phyloP scores from a whole-genome alignment of 345 rosid genomes.

The Acer campestre region DNA sequence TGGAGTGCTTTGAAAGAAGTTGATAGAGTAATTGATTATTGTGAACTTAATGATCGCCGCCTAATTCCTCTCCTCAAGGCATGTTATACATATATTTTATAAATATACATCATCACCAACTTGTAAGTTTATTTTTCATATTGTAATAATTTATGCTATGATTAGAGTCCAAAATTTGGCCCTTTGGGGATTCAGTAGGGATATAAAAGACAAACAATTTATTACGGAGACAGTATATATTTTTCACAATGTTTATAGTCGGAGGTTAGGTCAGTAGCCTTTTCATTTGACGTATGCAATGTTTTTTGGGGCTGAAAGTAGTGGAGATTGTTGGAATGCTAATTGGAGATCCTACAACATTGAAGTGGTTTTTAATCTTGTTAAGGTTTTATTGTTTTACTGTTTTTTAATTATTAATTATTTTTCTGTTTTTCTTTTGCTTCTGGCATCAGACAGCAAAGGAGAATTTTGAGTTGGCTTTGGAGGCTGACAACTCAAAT shows the following conservation, averaged over 20 bases:
- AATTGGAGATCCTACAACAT: no score
- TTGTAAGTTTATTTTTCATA: not conserved
- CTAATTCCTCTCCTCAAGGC: slow-evolving; percentile 85
- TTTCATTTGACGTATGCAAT: not conserved
- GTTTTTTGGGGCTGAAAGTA: not conserved
- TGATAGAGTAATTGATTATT: slow-evolving; percentile 83
- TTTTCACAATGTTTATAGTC: not conserved
- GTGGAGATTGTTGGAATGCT: not conserved
- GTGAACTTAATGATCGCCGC: slow-evolving; percentile 82
- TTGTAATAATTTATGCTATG: not conserved
- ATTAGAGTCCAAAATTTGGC: no score
- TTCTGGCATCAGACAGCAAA: slow-evolving; percentile 64
- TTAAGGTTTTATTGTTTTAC: not conserved
- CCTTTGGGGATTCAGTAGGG: no score
- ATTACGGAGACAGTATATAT: no score
- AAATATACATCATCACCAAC: not conserved
- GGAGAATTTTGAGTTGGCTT: slow-evolving; percentile 87
- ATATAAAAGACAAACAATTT: no score
- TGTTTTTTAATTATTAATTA: no score
- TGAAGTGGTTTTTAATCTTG: no score
- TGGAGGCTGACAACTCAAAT: slow-evolving; percentile 74
- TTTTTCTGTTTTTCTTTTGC: not conserved
- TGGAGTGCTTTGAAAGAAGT: slow-evolving; percentile 88
- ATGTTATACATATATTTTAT: not conserved
- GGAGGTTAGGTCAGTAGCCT: not conserved